Conservation (phyloP, 345 rosid species). For the Eucalyptus sp. region DNA sequence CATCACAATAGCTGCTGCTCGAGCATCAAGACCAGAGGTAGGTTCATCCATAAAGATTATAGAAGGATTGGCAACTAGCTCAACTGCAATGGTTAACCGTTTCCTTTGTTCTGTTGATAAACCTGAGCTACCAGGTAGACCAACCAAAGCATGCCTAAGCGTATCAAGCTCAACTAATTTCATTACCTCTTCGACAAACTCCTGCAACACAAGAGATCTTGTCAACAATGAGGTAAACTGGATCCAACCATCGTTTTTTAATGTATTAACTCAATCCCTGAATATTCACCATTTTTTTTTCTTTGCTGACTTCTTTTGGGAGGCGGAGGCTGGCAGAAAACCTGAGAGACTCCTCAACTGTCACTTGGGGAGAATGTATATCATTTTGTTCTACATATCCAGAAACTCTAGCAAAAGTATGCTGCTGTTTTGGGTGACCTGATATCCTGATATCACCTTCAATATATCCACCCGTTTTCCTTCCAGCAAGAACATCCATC, state of each 20-base stretch:
- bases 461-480: constrained; percentile 88
- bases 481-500: constrained; percentile 96
- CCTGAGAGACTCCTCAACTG: constrained; percentile 86
- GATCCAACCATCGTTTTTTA: background rate
- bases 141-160: constrained; percentile 67
- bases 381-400: constrained; percentile 97
- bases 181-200: constrained; percentile 95
- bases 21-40: constrained; percentile 93
- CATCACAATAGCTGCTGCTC: constrained; percentile 98
- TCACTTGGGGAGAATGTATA: constrained; percentile 96
- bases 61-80: constrained; percentile 94
- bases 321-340: constrained; percentile 81
- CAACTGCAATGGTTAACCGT: constrained; percentile 88
- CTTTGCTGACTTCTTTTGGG: constrained; percentile 64
- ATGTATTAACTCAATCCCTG: background rate
- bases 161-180: constrained; percentile 70
- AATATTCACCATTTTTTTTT: constrained; percentile 33
- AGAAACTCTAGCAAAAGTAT: constrained; percentile 82
- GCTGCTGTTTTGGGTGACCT: constrained; percentile 67
- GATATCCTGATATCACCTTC: constrained; percentile 84
- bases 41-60: constrained; percentile 97
- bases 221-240: background rate
- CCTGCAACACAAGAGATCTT: constrained; percentile 28
- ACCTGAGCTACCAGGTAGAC: constrained; percentile 78
- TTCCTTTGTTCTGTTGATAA: constrained; percentile 94